Base-by-base conservation (phyloP, 495 filamentous ascomycete genomes). In the Immersiella caudata region DNA sequence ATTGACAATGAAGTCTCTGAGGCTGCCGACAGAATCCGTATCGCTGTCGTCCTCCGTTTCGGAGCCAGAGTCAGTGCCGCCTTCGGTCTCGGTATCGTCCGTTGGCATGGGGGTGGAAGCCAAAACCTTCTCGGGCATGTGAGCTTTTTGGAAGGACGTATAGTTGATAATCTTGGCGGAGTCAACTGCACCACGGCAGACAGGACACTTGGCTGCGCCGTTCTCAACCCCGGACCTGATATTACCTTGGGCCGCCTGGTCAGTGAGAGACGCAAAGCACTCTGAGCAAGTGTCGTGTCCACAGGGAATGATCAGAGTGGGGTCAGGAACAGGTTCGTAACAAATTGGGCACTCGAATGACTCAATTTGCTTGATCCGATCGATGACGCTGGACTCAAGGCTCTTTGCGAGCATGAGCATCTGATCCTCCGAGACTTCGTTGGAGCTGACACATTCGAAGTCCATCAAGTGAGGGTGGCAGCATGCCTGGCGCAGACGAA, bases 391-490 rank as follows among this genome's bases (percentile, higher is more conserved):
- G 1, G 78, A 65, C 6, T 80, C 74, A 27, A 97, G 82, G 24
- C 82, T 78, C 64, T 85, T 85, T 0, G 94, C 93, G 22, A 95
- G 83, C 9, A 82, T 83, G 14, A 87, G 60, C 79, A 93, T 86
- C 7, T 86, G 81, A 0, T 88, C 85, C 1, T 83, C 79, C 11
- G 83, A 73, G 51, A 85, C 57, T 49, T 72, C 63, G 67, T 64
- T 79, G 75, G 69, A 78, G 72, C 65, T 79, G n/a, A 82, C 80
- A 63, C 87, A 80, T 24, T 87, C 88, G 68, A 91, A 88, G 65
- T 94, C 93, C 12, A 81, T 93, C n/a, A 99, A 81, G 74, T 96
- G 91, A 0, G 94, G 93, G 77, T 99, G 95, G 70, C 93, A 96
- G 73, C 92, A 95, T 33, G 91, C 91, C 78, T 99, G 95, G n/a